These are phyloP conservation scores for Primulina tabacum DNA, from an alignment of 257 asterid species.

Conservation along the genomic window DNA sequence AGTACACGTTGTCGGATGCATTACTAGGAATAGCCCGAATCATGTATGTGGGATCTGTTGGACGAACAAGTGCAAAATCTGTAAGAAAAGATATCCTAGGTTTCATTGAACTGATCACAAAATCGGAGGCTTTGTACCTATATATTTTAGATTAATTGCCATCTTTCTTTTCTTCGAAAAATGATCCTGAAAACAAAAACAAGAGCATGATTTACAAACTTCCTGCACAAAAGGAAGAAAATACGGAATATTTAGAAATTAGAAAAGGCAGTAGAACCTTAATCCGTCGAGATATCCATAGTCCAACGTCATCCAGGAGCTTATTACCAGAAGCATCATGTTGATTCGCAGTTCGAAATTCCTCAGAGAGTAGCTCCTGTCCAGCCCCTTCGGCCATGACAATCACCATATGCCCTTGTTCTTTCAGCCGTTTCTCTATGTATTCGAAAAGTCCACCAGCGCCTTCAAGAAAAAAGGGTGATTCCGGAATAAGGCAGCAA, in stretches of 20 bases:
- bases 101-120: background rate
- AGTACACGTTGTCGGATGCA: slow-evolving; percentile 84
- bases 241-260: background rate
- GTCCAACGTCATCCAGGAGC: slow-evolving; percentile 78
- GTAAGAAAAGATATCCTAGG: slow-evolving; percentile 7
- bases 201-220: background rate
- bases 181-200: slow-evolving; percentile 50
- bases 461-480: slow-evolving; percentile 86
- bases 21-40: slow-evolving; percentile 88
- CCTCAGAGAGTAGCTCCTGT: slow-evolving; percentile 71
- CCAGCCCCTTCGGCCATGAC: slow-evolving; percentile 98
- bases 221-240: background rate
- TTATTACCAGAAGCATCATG: slow-evolving; percentile 84
- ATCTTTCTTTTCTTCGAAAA: slow-evolving; percentile 62
- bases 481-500: slow-evolving; percentile 93
- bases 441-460: slow-evolving; percentile 81
- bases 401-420: slow-evolving; percentile 87
- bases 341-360: slow-evolving; percentile 36
- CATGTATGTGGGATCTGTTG: slow-evolving; percentile 89
- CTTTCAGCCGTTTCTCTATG: slow-evolving; percentile 64
- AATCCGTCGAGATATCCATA: slow-evolving; percentile 77
- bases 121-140: slow-evolving; percentile 38
- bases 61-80: background rate
- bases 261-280: slow-evolving; percentile 44
- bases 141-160: slow-evolving; percentile 70